Evolutionary conservation across 768 basidiomycete species (phyloP).

Genomic region (Cytidiella melzeri): DNA sequence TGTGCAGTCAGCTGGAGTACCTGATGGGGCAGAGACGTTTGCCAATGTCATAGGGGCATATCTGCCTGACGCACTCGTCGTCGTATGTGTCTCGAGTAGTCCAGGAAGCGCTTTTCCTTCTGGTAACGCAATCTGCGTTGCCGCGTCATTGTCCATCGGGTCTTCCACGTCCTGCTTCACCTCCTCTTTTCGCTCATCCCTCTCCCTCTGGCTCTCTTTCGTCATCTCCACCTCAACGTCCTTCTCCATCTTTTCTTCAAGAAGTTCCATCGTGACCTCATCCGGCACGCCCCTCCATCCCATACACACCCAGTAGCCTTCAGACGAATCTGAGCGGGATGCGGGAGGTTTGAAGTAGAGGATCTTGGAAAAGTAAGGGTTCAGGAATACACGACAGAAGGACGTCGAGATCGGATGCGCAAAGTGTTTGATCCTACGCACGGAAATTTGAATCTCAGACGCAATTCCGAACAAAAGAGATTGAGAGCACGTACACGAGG

Average conservation of each 20-base stretch:
- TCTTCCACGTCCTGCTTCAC: too few relatives aligned
- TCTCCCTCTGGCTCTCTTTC: background rate
- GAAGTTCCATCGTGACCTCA: background rate
- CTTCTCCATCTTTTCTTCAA: background rate
- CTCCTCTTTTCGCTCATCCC: too few relatives aligned
- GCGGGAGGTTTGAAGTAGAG: constrained; percentile 74
- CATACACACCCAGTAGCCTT: constrained; percentile 83
- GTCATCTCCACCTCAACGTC: background rate
- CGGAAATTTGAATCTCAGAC: constrained; percentile 45
- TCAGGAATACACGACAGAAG: constrained; percentile 57
- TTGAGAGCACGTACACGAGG: constrained; percentile 43
- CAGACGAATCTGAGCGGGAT: constrained; percentile 70
- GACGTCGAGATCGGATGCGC: constrained; percentile 59
- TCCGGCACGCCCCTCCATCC: constrained; percentile 43
- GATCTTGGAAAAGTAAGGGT: constrained; percentile 61
- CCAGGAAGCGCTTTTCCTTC: too few relatives aligned
- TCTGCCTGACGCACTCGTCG: too few relatives aligned
- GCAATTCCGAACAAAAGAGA: too few relatives aligned
- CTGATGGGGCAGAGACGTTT: too few relatives aligned
- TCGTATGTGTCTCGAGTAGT: too few relatives aligned
- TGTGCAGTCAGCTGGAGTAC: too few relatives aligned
- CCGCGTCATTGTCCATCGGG: too few relatives aligned
- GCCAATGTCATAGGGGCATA: too few relatives aligned
- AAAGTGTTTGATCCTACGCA: constrained; percentile 92
- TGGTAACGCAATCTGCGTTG: too few relatives aligned